Percentiles rank a stretch among this genome's conserved stretches.
These are phyloP conservation scores for Malassezia sp. DNA, from an alignment of 1,284 basidiomycete genomes.

Conservation along the genomic window DNA sequence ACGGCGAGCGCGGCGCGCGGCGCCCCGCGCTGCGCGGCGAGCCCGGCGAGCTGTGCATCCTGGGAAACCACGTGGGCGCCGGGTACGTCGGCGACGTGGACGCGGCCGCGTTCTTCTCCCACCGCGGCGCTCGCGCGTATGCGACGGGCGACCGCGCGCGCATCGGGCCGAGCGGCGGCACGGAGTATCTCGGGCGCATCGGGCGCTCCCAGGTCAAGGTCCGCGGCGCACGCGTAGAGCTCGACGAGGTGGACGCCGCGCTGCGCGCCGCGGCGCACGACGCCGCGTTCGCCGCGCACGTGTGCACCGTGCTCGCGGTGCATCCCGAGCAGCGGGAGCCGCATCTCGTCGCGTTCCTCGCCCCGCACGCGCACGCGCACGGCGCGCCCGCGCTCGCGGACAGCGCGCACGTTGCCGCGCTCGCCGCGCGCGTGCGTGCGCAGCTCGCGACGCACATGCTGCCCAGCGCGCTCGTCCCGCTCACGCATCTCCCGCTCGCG, in stretches of 20 bases:
- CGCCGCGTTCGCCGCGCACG: conserved; percentile 16
- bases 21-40: conserved; percentile 25
- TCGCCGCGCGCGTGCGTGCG: conserved; percentile 16
- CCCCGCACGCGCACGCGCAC: conserved; percentile 3
- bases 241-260: conserved; percentile 32
- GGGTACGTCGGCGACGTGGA: conserved; percentile 23
- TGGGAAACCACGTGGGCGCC: conserved; percentile 33
- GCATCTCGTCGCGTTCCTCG: conserved; percentile 27
- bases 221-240: conserved; percentile 38
- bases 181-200: conserved; percentile 37
- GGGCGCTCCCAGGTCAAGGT: conserved; percentile 40
- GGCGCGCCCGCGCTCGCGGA: conserved; percentile 4
- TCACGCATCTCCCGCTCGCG: conserved; percentile 27
- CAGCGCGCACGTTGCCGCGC: conserved; percentile 9
- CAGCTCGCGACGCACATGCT: conserved; percentile 36
- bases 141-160: conserved; percentile 39
- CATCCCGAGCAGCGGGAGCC: conserved; percentile 20
- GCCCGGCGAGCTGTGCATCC: conserved; percentile 36
- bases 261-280: conserved; percentile 3
- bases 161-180: conserved; percentile 24
- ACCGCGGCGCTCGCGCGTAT: conserved; percentile 21
- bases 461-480: conserved; percentile 27
- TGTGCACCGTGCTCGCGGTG: conserved; percentile 21
- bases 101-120: conserved; percentile 23
- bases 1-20: conserved; percentile 10